phyloP scores from a whole-genome alignment of 148 eudicot genomes.

The Tetragonia tetragonoides region DNA sequence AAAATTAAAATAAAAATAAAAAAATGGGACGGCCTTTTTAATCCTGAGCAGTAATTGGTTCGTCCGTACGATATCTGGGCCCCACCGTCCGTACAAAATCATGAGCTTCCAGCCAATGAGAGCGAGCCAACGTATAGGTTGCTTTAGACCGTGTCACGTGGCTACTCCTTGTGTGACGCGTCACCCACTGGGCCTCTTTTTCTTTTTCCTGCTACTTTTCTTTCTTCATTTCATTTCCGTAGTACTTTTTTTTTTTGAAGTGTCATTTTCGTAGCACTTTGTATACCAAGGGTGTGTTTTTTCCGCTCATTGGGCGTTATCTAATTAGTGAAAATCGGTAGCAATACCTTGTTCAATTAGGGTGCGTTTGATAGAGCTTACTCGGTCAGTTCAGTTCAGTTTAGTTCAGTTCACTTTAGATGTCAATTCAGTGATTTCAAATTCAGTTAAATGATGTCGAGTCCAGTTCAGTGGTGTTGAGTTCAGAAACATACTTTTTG shows the following conservation, averaged over 20 bases:
- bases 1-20: background rate
- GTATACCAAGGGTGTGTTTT: no score
- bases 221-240: background rate
- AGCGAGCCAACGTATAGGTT: background rate
- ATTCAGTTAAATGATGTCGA: no score
- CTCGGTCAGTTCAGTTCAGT: no score
- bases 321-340: no score
- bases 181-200: background rate
- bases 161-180: constrained; percentile 13
- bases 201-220: background rate
- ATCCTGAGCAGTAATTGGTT: constrained; percentile 16
- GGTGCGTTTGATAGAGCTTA: no score
- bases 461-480: no score
- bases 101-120: constrained; percentile 15
- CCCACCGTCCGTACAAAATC: constrained; percentile 16
- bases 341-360: no score
- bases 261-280: no score
- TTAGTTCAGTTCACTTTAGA: no score
- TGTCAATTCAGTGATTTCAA: no score
- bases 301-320: no score
- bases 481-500: no score
- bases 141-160: constrained; percentile 19
- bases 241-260: background rate
- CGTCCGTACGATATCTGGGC: constrained; percentile 23
- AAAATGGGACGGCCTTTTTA: background rate